These are phyloP conservation scores for Teratosphaeriaceae sp. DNA, from an alignment of 2,329 filamentous ascomycete species.

Conservation along the genomic window DNA sequence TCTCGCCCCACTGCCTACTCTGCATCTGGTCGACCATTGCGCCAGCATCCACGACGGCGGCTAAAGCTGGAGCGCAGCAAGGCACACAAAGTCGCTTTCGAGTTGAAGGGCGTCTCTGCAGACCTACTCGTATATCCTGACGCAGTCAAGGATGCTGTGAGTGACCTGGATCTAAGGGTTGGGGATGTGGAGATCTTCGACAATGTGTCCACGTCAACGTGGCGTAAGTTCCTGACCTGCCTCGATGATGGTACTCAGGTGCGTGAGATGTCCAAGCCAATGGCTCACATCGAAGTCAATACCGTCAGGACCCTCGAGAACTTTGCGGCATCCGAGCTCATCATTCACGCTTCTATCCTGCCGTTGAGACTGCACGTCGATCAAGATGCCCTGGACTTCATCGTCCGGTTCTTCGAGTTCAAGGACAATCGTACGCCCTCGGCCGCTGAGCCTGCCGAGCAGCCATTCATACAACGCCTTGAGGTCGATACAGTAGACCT, in stretches of 20 bases:
- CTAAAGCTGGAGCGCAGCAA: conserved; percentile 78
- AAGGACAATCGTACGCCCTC: conserved; percentile 64
- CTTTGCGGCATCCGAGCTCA: conserved; percentile 81
- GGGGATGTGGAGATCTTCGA: conserved; percentile 86
- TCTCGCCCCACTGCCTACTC: conserved; percentile 50
- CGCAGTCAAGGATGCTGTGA: conserved; percentile 72
- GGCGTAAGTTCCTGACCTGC: conserved; percentile 97
- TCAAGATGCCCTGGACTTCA: conserved; percentile 94
- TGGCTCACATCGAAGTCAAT: conserved; percentile 83
- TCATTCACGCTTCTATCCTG: conserved; percentile 61
- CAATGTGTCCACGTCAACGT: conserved; percentile 89
- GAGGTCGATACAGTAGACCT: conserved; percentile 80
- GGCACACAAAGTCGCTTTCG: conserved; percentile 91
- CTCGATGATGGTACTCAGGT: conserved; percentile 73
- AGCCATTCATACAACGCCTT: conserved; percentile 72
- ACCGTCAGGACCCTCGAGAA: conserved; percentile 81
- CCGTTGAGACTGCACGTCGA: conserved; percentile 90
- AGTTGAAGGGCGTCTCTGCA: conserved; percentile 74
- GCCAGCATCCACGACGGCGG: conserved; percentile 27
- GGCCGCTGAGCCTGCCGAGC: conserved; percentile 41
- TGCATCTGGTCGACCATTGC: conserved; percentile 21
- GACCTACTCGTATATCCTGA: conserved; percentile 78
- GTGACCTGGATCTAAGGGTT: conserved; percentile 77
- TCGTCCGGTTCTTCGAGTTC: conserved; percentile 96
- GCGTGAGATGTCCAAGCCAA: conserved; percentile 76